Evolutionary conservation across 2,329 filamentous ascomycete species (phyloP).

Genomic region (Diaporthe ilicicola): DNA sequence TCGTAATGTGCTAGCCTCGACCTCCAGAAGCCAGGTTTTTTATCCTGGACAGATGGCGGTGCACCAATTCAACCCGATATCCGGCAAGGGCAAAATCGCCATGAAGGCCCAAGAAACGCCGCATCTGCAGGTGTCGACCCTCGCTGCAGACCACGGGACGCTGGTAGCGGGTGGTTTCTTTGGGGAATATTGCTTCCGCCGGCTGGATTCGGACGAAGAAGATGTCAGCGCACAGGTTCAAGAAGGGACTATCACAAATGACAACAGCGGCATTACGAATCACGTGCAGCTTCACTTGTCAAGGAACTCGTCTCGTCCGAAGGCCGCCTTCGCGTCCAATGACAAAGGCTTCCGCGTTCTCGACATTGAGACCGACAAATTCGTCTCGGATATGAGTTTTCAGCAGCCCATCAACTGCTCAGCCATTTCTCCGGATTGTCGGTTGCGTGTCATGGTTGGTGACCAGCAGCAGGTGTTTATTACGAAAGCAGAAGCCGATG

Average conservation of each 20-base stretch:
- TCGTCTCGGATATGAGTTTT: conserved; percentile 63
- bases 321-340: conserved; percentile 70
- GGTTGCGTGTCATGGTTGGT: conserved; percentile 77
- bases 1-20: conserved; percentile 67
- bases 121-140: conserved; percentile 55
- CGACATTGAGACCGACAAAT: conserved; percentile 66
- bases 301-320: conserved; percentile 59
- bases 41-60: conserved; percentile 63
- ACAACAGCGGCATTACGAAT: conserved; percentile 68
- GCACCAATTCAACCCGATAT: conserved; percentile 60
- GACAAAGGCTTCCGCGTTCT: conserved; percentile 66
- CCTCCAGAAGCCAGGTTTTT: conserved; percentile 63
- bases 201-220: conserved; percentile 49
- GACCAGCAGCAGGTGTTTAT: conserved; percentile 73
- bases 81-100: conserved; percentile 52
- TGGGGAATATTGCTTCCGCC: conserved; percentile 62
- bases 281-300: conserved; percentile 67
- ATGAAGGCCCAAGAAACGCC: conserved; percentile 44
- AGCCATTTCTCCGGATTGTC: conserved; percentile 74
- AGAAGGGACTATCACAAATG: conserved; percentile 57
- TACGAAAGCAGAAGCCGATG: conserved; percentile 72
- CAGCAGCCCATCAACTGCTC: conserved; percentile 75
- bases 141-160: conserved; percentile 62
- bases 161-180: conserved; percentile 67
- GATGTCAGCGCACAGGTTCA: conserved; percentile 44